A percentile compares a stretch with the other conserved stretches of the same genome.
These are phyloP conservation scores for Clarireedia homoeocarpa DNA, from an alignment of 2,329 filamentous ascomycete species.

Conservation along the genomic window DNA sequence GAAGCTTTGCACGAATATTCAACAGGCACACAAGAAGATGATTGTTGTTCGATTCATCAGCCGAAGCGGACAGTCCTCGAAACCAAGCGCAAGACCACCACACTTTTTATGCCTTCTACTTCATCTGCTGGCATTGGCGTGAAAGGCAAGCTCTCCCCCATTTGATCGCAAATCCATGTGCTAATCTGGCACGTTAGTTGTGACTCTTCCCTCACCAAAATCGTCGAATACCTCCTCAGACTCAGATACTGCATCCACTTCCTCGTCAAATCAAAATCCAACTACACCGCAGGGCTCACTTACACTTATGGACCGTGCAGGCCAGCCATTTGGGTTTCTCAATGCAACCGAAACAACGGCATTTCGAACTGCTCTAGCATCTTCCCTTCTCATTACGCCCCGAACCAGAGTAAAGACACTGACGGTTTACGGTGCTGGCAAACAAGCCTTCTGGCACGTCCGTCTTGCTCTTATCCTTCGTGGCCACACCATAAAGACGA, in stretches of 20 bases:
- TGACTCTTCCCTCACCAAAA: constrained; percentile 47
- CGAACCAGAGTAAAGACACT: constrained; percentile 67
- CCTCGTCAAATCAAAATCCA: constrained; percentile 43
- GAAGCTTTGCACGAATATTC: constrained; percentile 55
- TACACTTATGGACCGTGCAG: constrained; percentile 57
- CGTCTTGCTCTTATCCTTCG: constrained; percentile 72
- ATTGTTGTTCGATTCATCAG: constrained; percentile 40
- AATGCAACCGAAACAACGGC: constrained; percentile 70
- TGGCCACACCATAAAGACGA: constrained; percentile 61
- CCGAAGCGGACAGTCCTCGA: constrained; percentile 44
- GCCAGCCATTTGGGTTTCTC: constrained; percentile 57
- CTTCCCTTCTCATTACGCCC: constrained; percentile 55
- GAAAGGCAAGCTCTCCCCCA: constrained; percentile 44
- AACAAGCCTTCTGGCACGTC: constrained; percentile 92
- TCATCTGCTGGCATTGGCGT: constrained; percentile 57
- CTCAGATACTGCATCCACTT: constrained; percentile 16
- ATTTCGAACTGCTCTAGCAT: constrained; percentile 70
- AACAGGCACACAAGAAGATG: constrained; percentile 39
- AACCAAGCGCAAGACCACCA: constrained; percentile 47
- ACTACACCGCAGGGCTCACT: constrained; percentile 45
- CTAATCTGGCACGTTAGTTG: constrained; percentile 38
- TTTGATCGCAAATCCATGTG: constrained; percentile 4
- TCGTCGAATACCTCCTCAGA: constrained; percentile 5
- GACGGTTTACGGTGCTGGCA: constrained; percentile 79
- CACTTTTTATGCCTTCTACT: constrained; percentile 67